Percentiles rank a stretch among this genome's conserved stretches.
Conservation (phyloP, 176 grass and related monocot genomes). For the Coix lacrymajobi region DNA sequence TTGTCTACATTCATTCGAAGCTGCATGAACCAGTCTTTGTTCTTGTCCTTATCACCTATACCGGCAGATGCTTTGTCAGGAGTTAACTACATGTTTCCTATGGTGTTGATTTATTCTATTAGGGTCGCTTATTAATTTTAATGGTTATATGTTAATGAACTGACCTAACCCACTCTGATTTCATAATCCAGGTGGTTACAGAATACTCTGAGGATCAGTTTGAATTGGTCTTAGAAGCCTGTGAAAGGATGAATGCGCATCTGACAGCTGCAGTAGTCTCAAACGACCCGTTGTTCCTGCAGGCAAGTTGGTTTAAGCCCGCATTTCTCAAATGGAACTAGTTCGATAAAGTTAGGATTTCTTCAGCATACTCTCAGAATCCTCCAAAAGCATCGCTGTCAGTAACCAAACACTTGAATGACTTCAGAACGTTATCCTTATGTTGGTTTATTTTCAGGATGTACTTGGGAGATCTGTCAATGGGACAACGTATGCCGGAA, state of each 20-base stretch:
- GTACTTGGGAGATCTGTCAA: constrained; percentile 84
- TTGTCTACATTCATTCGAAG: neutral
- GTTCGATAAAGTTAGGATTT: neutral
- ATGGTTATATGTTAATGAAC: neutral
- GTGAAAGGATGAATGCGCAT: constrained; percentile 85
- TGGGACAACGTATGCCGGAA: constrained; percentile 93
- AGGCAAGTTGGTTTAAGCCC: constrained; percentile 39
- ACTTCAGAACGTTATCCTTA: neutral
- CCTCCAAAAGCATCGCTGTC: neutral
- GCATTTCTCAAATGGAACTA: neutral
- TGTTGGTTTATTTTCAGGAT: constrained; percentile 43
- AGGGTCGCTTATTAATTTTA: neutral
- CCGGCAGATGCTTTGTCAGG: neutral
- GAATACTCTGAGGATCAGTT: constrained; percentile 75
- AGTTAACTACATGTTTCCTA: neutral
- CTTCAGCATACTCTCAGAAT: neutral
- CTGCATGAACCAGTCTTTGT: neutral
- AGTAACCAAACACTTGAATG: neutral
- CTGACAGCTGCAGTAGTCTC: constrained; percentile 95
- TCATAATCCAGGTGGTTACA: constrained; percentile 57
- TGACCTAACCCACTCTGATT: neutral
- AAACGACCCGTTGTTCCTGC: constrained; percentile 82
- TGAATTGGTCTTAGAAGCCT: constrained; percentile 69
- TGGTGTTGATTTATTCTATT: neutral
- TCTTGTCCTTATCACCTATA: neutral